phyloP scores from a whole-genome alignment of 2,329 filamentous ascomycete genomes.

The Diaporthe amygdali region DNA sequence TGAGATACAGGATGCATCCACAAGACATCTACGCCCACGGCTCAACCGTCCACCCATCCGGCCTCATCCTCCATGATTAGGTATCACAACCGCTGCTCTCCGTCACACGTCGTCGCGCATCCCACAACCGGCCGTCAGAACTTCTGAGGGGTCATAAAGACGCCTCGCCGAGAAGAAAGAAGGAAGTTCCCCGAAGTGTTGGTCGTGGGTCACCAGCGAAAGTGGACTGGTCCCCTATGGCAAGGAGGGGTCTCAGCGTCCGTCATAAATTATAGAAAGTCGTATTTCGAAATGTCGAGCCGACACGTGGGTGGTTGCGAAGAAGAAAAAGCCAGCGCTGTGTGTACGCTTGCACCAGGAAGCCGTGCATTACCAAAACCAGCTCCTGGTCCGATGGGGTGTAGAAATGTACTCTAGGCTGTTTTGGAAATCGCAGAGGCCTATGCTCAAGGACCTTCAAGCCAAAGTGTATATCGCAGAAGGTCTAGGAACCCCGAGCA shows the following conservation, averaged over 20 bases:
- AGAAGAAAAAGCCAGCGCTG: conserved; percentile 25
- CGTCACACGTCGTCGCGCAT: conserved; percentile 16
- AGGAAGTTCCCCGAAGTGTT: conserved; percentile 27
- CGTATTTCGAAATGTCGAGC: conserved; percentile 26
- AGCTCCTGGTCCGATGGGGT: conserved; percentile 16
- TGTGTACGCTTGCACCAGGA: conserved; percentile 22
- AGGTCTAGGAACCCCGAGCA: conserved; percentile 3
- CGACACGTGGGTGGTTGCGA: conserved; percentile 23
- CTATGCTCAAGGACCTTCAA: conserved; percentile 4
- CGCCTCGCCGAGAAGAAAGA: conserved; percentile 21
- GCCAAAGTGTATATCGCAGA: conserved; percentile 13
- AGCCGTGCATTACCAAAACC: conserved; percentile 20
- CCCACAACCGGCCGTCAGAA: conserved; percentile 15
- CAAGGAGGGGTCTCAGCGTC: conserved; percentile 21
- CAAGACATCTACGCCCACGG: conserved; percentile 21
- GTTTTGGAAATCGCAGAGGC: conserved; percentile 14
- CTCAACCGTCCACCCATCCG: conserved; percentile 19
- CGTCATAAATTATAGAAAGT: conserved; percentile 29
- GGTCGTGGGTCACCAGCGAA: conserved; percentile 26
- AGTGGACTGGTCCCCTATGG: conserved; percentile 22
- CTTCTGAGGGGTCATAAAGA: conserved; percentile 22
- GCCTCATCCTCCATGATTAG: conserved; percentile 21
- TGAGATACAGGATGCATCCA: conserved; percentile 24
- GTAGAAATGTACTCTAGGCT: conserved; percentile 21
- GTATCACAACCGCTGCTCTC: conserved; percentile 21